These are phyloP conservation scores for Eucalyptus grandis DNA, from an alignment of 345 rosid species.

Conservation along the genomic window DNA sequence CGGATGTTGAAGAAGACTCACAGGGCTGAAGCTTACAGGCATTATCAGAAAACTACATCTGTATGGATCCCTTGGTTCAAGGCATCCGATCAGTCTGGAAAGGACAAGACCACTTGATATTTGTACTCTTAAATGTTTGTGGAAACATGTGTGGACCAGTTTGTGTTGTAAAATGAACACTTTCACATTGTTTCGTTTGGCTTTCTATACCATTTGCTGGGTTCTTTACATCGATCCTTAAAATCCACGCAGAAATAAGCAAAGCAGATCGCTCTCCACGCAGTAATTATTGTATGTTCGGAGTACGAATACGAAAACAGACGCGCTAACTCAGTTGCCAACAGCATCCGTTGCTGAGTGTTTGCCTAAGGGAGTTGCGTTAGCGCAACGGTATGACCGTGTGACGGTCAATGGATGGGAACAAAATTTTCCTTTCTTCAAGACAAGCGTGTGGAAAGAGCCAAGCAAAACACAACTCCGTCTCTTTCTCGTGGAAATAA, in stretches of 20 bases:
- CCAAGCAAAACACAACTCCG: no score
- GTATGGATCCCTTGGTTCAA: slow-evolving; percentile 96
- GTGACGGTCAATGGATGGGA: no score
- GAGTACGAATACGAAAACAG: background rate
- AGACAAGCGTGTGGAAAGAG: no score
- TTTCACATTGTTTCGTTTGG: background rate
- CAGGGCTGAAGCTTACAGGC: slow-evolving; percentile 79
- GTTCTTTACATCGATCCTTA: background rate
- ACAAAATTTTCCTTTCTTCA: no score
- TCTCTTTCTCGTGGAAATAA: no score
- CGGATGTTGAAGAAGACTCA: slow-evolving; percentile 67
- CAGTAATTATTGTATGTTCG: background rate
- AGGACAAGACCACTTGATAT: slow-evolving; percentile 44
- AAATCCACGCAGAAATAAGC: background rate
- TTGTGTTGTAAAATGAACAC: background rate
- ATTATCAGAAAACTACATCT: slow-evolving; percentile 83
- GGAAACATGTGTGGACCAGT: background rate
- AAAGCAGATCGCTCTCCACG: background rate
- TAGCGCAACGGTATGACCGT: no score
- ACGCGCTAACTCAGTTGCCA: background rate
- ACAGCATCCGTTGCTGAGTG: background rate
- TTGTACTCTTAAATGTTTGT: background rate
- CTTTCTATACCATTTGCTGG: background rate
- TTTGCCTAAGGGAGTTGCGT: background rate
- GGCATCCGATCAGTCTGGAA: slow-evolving; percentile 15